Percentiles rank a stretch among this genome's conserved stretches.
phyloP scores from a whole-genome alignment of 805 yeast genomes.

The Saccharomycopsis fibuligera region DNA sequence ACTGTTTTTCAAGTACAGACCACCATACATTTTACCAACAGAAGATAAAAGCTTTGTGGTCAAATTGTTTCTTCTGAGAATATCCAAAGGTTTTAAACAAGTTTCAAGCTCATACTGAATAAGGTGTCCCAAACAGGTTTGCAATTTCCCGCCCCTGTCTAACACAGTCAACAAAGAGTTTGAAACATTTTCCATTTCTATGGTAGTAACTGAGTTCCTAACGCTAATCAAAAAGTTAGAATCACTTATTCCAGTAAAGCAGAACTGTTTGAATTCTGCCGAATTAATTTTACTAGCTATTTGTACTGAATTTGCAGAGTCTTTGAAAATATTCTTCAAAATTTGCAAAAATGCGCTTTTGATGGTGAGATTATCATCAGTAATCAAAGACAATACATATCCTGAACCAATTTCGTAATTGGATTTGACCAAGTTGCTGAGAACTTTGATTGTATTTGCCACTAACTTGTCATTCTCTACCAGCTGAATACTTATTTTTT shows the following conservation, averaged over 20 bases:
- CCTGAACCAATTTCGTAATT: slow-evolving; percentile 16
- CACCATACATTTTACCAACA: slow-evolving; percentile 63
- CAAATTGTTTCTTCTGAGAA: slow-evolving; percentile 60
- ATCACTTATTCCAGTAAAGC: neutral
- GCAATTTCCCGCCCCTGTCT: slow-evolving; percentile 8
- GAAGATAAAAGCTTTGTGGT: slow-evolving; percentile 72
- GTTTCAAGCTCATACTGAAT: slow-evolving; percentile 11
- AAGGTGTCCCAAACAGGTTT: neutral
- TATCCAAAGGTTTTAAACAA: slow-evolving; percentile 38
- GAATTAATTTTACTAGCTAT: neutral
- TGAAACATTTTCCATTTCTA: slow-evolving; percentile 15
- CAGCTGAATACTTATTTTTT: neutral
- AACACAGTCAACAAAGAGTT: slow-evolving; percentile 5
- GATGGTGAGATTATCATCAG: slow-evolving; percentile 12
- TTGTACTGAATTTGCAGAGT: slow-evolving; percentile 2
- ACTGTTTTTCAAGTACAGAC: slow-evolving; percentile 45
- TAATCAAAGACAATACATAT: slow-evolving; percentile 14
- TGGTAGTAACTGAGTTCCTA: slow-evolving; percentile 1
- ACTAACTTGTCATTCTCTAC: slow-evolving; percentile 6
- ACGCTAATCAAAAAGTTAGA: slow-evolving; percentile 40
- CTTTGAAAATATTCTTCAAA: slow-evolving; percentile 12
- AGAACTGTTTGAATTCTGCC: slow-evolving; percentile 4
- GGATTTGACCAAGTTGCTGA: slow-evolving; percentile 17
- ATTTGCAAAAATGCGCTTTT: slow-evolving; percentile 17
- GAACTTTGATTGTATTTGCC: slow-evolving; percentile 3